These are phyloP conservation scores for Ceratocystis ficicola DNA, from an alignment of 2,329 filamentous ascomycete species.

Conservation along the genomic window DNA sequence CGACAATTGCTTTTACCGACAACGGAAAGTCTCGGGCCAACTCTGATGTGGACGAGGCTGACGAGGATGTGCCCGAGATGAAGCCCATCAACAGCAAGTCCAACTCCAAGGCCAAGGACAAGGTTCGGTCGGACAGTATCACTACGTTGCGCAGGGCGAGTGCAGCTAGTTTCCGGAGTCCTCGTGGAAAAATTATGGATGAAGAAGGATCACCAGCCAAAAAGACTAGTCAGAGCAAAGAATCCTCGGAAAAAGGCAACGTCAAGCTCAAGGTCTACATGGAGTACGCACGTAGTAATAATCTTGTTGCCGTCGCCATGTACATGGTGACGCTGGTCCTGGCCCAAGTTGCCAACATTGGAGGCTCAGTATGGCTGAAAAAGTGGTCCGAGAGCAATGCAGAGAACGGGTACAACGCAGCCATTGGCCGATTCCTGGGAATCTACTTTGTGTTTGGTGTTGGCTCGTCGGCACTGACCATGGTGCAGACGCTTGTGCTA, in stretches of 20 bases:
- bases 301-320: constrained; percentile 67
- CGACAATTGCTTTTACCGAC: constrained; percentile 44
- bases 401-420: constrained; percentile 51
- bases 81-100: constrained; percentile 64
- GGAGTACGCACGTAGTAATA: constrained; percentile 92
- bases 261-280: constrained; percentile 94
- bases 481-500: constrained; percentile 82
- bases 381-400: constrained; percentile 77
- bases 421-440: constrained; percentile 82
- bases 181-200: constrained; percentile 70
- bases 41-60: constrained; percentile 62
- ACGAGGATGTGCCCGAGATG: constrained; percentile 63
- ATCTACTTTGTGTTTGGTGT: constrained; percentile 94
- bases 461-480: constrained; percentile 70
- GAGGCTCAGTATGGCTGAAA: constrained; percentile 85
- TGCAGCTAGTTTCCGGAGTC: constrained; percentile 77
- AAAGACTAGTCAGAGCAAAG: constrained; percentile 67
- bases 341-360: constrained; percentile 71
- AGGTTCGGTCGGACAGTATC: constrained; percentile 56
- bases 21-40: constrained; percentile 29
- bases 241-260: constrained; percentile 85
- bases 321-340: constrained; percentile 68
- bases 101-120: constrained; percentile 33
- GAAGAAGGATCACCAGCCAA: constrained; percentile 67
- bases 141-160: constrained; percentile 79